Percentiles rank a stretch among this genome's conserved stretches.
phyloP scores from a whole-genome alignment of 202 grass and related monocot genomes.

The Panicum hallii region DNA sequence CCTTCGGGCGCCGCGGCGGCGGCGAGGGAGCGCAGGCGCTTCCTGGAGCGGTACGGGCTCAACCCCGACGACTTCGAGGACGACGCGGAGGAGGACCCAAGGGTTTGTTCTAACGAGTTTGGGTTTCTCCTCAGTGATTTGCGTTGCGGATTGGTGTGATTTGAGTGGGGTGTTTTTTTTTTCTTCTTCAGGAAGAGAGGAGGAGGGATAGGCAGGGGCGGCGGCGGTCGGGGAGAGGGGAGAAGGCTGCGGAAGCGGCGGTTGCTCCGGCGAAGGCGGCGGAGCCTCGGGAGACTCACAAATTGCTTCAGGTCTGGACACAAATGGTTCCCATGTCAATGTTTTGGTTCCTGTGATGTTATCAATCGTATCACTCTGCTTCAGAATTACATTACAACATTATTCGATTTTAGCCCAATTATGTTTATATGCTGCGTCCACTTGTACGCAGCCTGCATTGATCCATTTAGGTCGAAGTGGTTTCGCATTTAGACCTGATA shows the following conservation, averaged over 20 bases:
- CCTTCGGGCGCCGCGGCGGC: conserved; percentile 42
- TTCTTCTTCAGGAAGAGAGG: conserved; percentile 2
- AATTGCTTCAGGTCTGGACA: conserved; percentile 46
- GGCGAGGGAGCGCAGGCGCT: conserved; percentile 51
- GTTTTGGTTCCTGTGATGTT: background rate
- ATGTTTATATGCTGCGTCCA: background rate
- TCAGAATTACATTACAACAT: background rate
- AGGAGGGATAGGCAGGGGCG: conserved; percentile 27
- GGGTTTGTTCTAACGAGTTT: conserved; percentile 21
- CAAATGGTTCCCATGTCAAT: background rate
- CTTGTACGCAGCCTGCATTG: background rate
- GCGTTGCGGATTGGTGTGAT: background rate
- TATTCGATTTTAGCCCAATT: background rate
- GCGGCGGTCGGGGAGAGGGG: conserved; percentile 25
- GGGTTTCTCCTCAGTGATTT: background rate
- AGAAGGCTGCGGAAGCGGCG: background rate
- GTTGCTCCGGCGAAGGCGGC: conserved; percentile 14
- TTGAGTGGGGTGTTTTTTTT: background rate
- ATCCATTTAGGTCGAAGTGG: background rate
- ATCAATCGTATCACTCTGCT: background rate
- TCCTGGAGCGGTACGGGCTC: conserved; percentile 63
- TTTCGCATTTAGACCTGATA: background rate
- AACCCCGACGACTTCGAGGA: conserved; percentile 60
- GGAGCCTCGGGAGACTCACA: conserved; percentile 48
- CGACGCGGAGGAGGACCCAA: conserved; percentile 38